A percentile compares a stretch with the other conserved stretches of the same genome.
Evolutionary conservation across 352 stramenopile species (phyloP).

Genomic region (Globisporangium echinulatum): DNA sequence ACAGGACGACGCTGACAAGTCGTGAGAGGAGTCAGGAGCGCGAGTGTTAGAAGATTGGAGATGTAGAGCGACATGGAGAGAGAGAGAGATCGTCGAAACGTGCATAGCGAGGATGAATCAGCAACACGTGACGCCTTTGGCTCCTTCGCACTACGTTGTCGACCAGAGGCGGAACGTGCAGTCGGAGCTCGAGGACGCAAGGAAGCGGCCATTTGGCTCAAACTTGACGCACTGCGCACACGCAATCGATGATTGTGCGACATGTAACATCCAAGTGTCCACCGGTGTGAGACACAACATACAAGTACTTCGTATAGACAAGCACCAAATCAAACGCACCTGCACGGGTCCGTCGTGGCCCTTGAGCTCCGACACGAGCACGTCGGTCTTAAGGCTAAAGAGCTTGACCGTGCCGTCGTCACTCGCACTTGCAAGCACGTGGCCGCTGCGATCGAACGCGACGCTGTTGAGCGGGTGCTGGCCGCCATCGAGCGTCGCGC

Average conservation of each 20-base stretch:
- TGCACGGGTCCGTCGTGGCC: conserved; percentile 93
- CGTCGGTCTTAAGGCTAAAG: conserved; percentile 75
- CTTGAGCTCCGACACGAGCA: conserved; percentile 70
- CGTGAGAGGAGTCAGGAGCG: too few relatives aligned
- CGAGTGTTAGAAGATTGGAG: background rate
- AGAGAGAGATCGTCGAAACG: conserved; percentile 1
- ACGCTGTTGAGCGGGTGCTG: conserved; percentile 90
- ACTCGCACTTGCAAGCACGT: conserved; percentile 75
- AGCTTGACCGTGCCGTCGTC: conserved; percentile 90
- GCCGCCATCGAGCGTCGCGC: conserved; percentile 76
- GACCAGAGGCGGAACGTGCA: conserved; percentile 92
- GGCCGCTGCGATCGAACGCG: conserved; percentile 86
- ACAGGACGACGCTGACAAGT: too few relatives aligned
- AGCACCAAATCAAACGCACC: conserved; percentile 25
- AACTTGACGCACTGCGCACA: conserved; percentile 77
- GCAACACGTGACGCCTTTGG: background rate
- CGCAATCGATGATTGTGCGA: too few relatives aligned
- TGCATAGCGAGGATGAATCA: background rate
- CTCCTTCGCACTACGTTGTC: conserved; percentile 3
- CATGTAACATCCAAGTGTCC: background rate
- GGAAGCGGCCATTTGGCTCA: conserved; percentile 81
- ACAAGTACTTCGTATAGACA: background rate
- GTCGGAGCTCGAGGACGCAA: conserved; percentile 90
- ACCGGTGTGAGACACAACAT: background rate
- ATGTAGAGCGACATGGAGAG: conserved; percentile 2